A percentile compares a stretch with the other conserved stretches of the same genome.
Conservation (phyloP, 768 basidiomycete species). For the Mrakia blollopis region DNA sequence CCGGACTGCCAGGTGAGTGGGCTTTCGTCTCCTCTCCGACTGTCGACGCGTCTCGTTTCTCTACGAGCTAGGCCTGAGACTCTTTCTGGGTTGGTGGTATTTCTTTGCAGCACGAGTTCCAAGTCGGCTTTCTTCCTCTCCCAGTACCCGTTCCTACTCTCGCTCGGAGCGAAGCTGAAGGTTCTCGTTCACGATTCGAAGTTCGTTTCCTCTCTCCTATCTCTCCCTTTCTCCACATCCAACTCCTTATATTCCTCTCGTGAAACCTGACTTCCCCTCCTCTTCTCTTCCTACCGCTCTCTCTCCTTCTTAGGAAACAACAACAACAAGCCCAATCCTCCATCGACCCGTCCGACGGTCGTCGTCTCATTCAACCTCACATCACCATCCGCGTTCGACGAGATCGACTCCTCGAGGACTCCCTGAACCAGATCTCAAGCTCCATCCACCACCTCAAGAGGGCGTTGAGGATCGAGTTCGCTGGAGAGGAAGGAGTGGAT, state of each 20-base stretch:
- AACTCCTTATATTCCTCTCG: too few relatives aligned
- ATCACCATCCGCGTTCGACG: constrained; percentile 31
- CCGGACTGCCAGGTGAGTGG: constrained; percentile 6
- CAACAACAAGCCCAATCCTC: constrained; percentile 22
- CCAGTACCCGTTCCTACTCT: constrained; percentile 32
- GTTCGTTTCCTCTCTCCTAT: too few relatives aligned
- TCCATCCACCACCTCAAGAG: constrained; percentile 26
- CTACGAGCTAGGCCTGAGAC: not conserved
- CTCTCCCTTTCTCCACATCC: too few relatives aligned
- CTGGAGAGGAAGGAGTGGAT: constrained; percentile 26
- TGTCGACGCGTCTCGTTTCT: not conserved
- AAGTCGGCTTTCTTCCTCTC: constrained; percentile 28
- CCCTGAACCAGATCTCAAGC: constrained; percentile 31
- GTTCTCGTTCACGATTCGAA: constrained; percentile 32
- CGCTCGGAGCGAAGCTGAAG: constrained; percentile 29
- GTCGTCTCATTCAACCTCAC: constrained; percentile 26
- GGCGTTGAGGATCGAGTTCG: constrained; percentile 30
- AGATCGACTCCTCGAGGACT: constrained; percentile 30
- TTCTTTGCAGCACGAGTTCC: constrained; percentile 6
- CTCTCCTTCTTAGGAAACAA: not conserved
- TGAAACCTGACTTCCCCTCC: too few relatives aligned
- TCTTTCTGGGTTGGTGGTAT: not conserved
- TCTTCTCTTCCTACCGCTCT: too few relatives aligned
- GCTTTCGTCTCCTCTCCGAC: not conserved
- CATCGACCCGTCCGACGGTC: constrained; percentile 16